Base-by-base conservation (phyloP, 2,329 filamentous ascomycete genomes). In the Pochonia chlamydosporia region DNA sequence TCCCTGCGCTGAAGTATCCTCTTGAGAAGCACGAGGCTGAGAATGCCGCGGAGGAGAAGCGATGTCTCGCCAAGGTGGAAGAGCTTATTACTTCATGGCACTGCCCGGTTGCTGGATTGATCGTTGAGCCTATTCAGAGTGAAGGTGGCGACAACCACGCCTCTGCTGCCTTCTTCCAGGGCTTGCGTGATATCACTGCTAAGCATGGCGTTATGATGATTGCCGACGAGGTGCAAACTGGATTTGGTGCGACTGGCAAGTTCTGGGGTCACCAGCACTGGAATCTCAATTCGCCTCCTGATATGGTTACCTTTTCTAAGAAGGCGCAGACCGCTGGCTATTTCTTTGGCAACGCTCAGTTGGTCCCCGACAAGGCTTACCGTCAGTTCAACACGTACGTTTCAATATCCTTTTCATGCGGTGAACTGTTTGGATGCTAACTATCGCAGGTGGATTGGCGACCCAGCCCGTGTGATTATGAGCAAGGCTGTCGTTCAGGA, bases 201-300 rank as follows among this genome's bases (percentile, higher is more conserved):
- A 84, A 83, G 67, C 81, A 89, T 71, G 77, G 83, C 57, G 79
- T 95, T 25, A 81, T 95, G 49, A 75, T 96, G 66, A 96, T 96
- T 62, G 90, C 95, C 54, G 90, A 96, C 65, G 90, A 96, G 71
- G 90, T 96, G 10, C 90, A 96, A 72, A 96, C 90, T 6, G 91
- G 90, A 64, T 84, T 96, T 23, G 91, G 91, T 58, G 89, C 91
- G 31, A 96, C 90, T 0, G 90, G 90, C 59, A 90, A 88, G 67
- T 95, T 96, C 82, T 96, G 90, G 90, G 90, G 90, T 8, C 91
- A 96, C 73, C 89, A 96, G 60, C 91, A 96, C 82, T 96, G 90
- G 90, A 78, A 87, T 66, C 78, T 96, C 37, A 63, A 76, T 42
- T 72, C 81, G 30, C 87, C 90, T 9, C 90, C 90, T 1, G 90